Base-by-base conservation (phyloP, 2,329 filamentous ascomycete species). In the Hirsutella thompsonii region DNA sequence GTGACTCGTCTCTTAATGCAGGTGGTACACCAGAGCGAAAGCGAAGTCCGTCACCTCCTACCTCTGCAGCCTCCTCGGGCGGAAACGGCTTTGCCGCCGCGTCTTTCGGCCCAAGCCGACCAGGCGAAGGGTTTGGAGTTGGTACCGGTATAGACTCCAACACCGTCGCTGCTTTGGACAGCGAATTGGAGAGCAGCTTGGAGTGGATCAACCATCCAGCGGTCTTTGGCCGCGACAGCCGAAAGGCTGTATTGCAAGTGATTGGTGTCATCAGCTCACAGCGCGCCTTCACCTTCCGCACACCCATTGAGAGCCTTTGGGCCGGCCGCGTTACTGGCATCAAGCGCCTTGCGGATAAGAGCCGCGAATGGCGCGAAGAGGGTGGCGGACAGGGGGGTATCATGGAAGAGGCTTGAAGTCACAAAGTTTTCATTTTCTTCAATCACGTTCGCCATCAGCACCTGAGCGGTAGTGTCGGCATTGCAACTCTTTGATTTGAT, bases 191-290 rank as follows among this genome's bases (percentile, higher is more conserved):
- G 58, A 77, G 84, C 28, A 86, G 84, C 39, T 68, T 98, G 14
- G 92, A 98, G 62, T 98, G 92, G 92, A 96, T 98, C 61, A 88
- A 83, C 56, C 92, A 98, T 55, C 92, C 92, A 2, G 89, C 89
- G 2, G 86, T 96, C 2, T 98, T 98, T 57, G 82, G 84, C 8
- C 79, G 92, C 30, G 92, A 98, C 58, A 92, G 85, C 43, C 81
- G 92, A 53, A 98, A 98, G 67, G 87, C 90, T 4, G 89, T 98
- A 2, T 70, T 98, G 20, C 92, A 98, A 60, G 87, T 89, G 14
- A 96, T 98, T 49, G 90, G 92, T 6, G 89, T 96, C 46, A 95
- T 98, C 52, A 92, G 85, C 55, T 93, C 85, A 6, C 92, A 98
- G 63, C 76, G 92, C 37, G 89, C 83, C 10, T 94, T 90, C 57